Base-by-base conservation (phyloP, 1,284 basidiomycete species). In the Apiotrichum domesticum region DNA sequence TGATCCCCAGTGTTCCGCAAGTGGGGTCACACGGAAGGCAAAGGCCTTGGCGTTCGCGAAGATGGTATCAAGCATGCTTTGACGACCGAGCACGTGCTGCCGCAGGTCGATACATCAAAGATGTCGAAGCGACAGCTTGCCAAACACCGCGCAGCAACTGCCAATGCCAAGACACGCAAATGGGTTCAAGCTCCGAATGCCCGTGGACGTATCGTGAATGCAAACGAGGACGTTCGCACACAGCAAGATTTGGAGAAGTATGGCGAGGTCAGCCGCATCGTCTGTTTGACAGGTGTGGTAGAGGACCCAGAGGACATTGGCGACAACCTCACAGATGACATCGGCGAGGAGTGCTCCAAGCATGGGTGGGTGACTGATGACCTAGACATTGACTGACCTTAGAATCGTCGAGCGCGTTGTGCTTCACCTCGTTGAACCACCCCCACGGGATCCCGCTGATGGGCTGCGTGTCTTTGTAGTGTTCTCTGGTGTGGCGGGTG, bases 21-120 rank as follows among this genome's bases (percentile, higher is more conserved):
- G 77, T 95, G 88, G 88, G 93, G 93, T 0, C 91, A 96, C 75
- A 88, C 88, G 69, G 87, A 92, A 69, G 93, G 93, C 1, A 86
- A 92, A 75, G 93, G 90, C 10, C 81, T 96, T 2, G 93, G 92
- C 48, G 85, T 82, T 0, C 85, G 87, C 60, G 88, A 86, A 3
- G 82, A 83, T 10, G 93, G 93, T 5, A 94, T 96, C 54, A 83
- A 91, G 45, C 87, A 93, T 57, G 90, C 93, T 2, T 82, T 97
- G 37, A 82, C 84, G 0, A 86, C 93, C 33, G 88, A 93, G 55
- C 74, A 77, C 54, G 64, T 72, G 65, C 85, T 85, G 67, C 78
- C 85, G 3, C 52, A 63, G 35, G 46, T 32, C 10, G 49, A 51
- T 32, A 15, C 29, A 6, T 41, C 50, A 6, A 68, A 63, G 15